Conservation (phyloP, 176 grass and related monocot species). For the Hsuehochloa calcarea region DNA sequence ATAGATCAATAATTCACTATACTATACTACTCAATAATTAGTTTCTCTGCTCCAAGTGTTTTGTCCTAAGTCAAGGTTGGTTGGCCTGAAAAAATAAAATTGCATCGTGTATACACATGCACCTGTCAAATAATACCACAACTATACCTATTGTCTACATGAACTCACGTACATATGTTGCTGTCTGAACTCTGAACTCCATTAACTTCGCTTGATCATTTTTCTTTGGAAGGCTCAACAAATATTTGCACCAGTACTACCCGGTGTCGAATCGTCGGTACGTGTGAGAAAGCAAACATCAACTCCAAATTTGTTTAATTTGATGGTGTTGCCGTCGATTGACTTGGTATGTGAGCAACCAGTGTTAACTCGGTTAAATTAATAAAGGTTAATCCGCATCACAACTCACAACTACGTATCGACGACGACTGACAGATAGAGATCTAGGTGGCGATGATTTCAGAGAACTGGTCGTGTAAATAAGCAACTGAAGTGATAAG, state of each 20-base stretch:
- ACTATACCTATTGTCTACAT: no score
- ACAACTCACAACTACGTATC: no score
- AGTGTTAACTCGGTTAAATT: not conserved
- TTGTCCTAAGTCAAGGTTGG: not conserved
- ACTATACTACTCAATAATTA: not conserved
- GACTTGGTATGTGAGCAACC: not conserved
- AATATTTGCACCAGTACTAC: not conserved
- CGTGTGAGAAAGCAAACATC: not conserved
- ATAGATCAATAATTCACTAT: not conserved
- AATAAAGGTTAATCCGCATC: no score
- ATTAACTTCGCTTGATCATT: not conserved
- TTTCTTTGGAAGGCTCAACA: not conserved
- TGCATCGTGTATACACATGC: not conserved
- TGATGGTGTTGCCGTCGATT: not conserved
- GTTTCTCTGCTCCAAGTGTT: no score
- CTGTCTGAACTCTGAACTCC: not conserved
- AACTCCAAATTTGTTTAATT: not conserved
- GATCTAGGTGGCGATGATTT: not conserved
- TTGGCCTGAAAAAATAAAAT: not conserved
- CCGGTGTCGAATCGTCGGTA: not conserved
- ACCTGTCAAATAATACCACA: no score
- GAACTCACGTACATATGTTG: no score
- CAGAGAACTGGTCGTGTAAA: not conserved
- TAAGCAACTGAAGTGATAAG: no score
- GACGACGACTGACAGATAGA: not conserved